Base-by-base conservation (phyloP, 805 yeast species). In the Lachancea nothofagi region DNA sequence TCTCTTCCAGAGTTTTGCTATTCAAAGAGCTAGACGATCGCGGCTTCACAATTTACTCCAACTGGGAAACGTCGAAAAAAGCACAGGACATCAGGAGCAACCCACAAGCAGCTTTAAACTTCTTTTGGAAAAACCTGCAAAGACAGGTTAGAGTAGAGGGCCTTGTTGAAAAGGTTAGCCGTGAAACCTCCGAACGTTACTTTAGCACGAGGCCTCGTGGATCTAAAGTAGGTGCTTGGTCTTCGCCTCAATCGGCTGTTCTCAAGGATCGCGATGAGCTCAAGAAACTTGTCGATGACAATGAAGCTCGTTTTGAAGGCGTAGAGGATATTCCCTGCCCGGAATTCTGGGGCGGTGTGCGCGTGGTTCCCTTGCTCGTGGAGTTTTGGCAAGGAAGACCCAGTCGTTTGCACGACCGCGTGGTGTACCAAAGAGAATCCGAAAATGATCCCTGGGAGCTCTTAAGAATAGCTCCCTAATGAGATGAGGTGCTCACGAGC, bases 341-440 rank as follows among this genome's bases (percentile, higher is more conserved):
- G 12, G 89, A 84, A 25, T 81, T 69, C 59, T 93, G 98, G 98
- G 98, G 97, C 40, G 98, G 98, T 0, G 59, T 93, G 36, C 73
- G 95, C 55, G 71, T 93, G 13, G 78, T 83, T 29, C 98, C 98
- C 4, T 65, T 85, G 33, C 95, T 87, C 57, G 74, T 90, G 49
- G 98, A 93, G 65, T 93, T 90, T 57, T 93, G 97, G 97, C 98
- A 93, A 66, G 98, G 98, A 13, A 78, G 98, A 47, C 71, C 74
- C 44, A 81, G 85, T 55, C 75, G 98, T 60, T 69, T 90, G 37
- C 98, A 93, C 61, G 98, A 93, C 62, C 75, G 98, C 51, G 69
- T 89, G 36, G 76, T 80, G 10, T 89, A 73, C 63, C 72, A 74
- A 45, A 71, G 94, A 59, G 76, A 74, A 18, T 48, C 59, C 7